Evolutionary conservation across 805 yeast species (phyloP).

Genomic region (Schwanniomyces sp.): DNA sequence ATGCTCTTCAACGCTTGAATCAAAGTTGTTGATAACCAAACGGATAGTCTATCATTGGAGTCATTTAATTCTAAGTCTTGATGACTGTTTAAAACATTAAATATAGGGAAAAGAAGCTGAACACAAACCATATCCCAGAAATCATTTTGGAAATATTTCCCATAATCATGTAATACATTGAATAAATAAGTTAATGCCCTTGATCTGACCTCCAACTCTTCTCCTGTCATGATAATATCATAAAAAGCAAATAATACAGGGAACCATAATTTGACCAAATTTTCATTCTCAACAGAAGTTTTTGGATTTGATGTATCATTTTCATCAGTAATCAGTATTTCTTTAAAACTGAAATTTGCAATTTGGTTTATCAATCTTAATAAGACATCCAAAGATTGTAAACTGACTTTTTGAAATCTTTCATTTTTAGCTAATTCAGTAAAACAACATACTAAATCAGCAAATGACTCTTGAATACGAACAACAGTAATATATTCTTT

Average conservation of each 20-base stretch:
- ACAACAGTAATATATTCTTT: slow-evolving; percentile 62
- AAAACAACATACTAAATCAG: slow-evolving; percentile 69
- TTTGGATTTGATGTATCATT: slow-evolving; percentile 13
- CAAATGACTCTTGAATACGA: slow-evolving; percentile 65
- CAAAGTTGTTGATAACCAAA: slow-evolving; percentile 95
- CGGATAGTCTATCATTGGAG: slow-evolving; percentile 81
- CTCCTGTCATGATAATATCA: slow-evolving; percentile 88
- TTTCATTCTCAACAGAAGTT: slow-evolving; percentile 19
- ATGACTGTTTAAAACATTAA: slow-evolving; percentile 71
- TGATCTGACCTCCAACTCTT: slow-evolving; percentile 91
- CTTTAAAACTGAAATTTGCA: slow-evolving; percentile 42
- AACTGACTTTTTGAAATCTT: slow-evolving; percentile 73
- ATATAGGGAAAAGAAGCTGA: slow-evolving; percentile 84
- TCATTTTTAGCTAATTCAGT: slow-evolving; percentile 83
- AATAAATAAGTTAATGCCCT: slow-evolving; percentile 82
- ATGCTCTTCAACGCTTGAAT: slow-evolving; percentile 91
- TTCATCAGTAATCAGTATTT: slow-evolving; percentile 9
- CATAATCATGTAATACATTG: slow-evolving; percentile 76
- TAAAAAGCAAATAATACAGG: slow-evolving; percentile 85
- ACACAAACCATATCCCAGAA: slow-evolving; percentile 85
- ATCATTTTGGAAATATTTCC: slow-evolving; percentile 66
- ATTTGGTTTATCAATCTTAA: slow-evolving; percentile 60
- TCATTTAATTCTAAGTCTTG: slow-evolving; percentile 70
- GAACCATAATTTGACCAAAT: slow-evolving; percentile 69
- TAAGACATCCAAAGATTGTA: slow-evolving; percentile 77